phyloP scores from a whole-genome alignment of 75 land plant species.

The Cryptomeria japonica region DNA sequence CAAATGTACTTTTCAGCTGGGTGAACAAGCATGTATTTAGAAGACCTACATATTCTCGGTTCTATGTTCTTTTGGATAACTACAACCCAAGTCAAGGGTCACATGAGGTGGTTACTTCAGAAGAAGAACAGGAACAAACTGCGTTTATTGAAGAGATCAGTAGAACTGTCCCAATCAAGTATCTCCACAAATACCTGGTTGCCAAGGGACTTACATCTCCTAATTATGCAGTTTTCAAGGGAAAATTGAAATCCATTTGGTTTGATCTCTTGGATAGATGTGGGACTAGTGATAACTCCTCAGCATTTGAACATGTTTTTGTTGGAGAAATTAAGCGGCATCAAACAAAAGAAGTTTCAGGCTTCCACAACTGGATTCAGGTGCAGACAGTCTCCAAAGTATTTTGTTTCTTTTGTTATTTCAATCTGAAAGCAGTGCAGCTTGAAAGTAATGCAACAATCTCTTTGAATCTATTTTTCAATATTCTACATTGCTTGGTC shows the following conservation, averaged over 20 bases:
- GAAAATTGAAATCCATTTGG: slow-evolving; percentile 66
- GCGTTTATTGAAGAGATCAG: slow-evolving; percentile 95
- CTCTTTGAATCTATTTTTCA: neutral
- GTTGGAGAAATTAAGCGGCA: slow-evolving; percentile 85
- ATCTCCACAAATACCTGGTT: slow-evolving; percentile 69
- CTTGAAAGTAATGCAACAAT: neutral
- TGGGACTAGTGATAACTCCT: slow-evolving; percentile 71
- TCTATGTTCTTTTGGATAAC: slow-evolving; percentile 85
- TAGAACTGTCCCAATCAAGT: slow-evolving; percentile 90
- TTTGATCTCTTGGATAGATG: slow-evolving; percentile 79
- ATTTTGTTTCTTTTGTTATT: neutral
- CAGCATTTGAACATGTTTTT: slow-evolving; percentile 99
- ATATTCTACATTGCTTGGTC: neutral
- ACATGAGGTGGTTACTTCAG: slow-evolving; percentile 60
- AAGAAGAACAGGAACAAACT: slow-evolving; percentile 75
- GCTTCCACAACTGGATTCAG: slow-evolving; percentile 99
- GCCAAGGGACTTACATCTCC: slow-evolving; percentile 53
- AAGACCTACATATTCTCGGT: slow-evolving; percentile 79
- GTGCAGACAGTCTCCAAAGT: slow-evolving; percentile 18
- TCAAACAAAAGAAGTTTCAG: slow-evolving; percentile 71
- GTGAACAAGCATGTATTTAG: slow-evolving; percentile 61
- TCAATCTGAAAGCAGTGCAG: neutral
- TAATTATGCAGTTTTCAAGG: slow-evolving; percentile 65
- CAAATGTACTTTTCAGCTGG: slow-evolving; percentile 61
- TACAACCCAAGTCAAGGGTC: slow-evolving; percentile 72